Evolutionary conservation across 1,139 yeast species (phyloP).

Genomic region (Casaregolazyma suthepensis): DNA sequence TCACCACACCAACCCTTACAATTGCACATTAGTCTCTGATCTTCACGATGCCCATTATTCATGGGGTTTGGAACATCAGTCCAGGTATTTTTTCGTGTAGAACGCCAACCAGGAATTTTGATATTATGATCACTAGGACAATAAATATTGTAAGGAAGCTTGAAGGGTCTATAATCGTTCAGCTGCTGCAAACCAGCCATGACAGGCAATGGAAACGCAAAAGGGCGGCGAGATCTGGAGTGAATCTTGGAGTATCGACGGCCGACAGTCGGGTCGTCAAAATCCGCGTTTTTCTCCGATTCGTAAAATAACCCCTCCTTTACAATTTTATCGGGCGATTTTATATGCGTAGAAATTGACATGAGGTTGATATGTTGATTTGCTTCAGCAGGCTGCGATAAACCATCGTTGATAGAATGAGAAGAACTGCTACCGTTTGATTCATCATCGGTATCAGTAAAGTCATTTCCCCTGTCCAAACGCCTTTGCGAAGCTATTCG

Average conservation of each 20-base stretch:
- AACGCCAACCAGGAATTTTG: conserved; percentile 29
- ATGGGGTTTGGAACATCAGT: conserved; percentile 24
- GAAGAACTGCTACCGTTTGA: background rate
- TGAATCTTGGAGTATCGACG: conserved; percentile 1
- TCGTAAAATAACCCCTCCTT: conserved; percentile 12
- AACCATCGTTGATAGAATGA: background rate
- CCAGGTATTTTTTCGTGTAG: conserved; percentile 27
- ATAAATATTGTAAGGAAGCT: conserved; percentile 32
- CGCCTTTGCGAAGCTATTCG: background rate
- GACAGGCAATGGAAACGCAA: conserved; percentile 23
- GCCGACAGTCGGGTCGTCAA: background rate
- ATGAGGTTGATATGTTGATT: background rate
- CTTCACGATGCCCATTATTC: conserved; percentile 8
- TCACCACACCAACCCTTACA: conserved; percentile 33
- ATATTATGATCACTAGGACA: conserved; percentile 30
- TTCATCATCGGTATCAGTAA: background rate
- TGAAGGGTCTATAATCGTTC: conserved; percentile 22
- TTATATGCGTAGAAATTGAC: background rate
- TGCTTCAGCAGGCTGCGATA: background rate
- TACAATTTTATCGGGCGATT: conserved; percentile 2
- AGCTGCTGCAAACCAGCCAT: conserved; percentile 14
- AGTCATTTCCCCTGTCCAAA: background rate
- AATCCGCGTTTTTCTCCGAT: background rate
- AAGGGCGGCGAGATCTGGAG: conserved; percentile 7
- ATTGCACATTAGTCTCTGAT: conserved; percentile 26